Conservation (phyloP, 2,329 filamentous ascomycete species). For the Diplodia mutila region DNA sequence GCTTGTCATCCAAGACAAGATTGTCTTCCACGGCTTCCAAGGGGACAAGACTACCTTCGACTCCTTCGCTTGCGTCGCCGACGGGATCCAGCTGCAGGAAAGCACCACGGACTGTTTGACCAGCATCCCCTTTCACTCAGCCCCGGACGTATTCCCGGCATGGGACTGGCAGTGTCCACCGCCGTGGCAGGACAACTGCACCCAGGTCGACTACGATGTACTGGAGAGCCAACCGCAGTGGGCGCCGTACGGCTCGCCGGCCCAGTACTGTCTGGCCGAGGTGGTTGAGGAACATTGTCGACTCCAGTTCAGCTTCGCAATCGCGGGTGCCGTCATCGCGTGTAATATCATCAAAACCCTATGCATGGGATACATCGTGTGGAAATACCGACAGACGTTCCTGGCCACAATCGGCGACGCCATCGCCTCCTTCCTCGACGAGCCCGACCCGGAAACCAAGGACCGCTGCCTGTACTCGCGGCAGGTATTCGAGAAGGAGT, state of each 20-base stretch:
- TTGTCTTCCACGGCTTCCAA: background rate
- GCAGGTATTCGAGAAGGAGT: conserved; percentile 19
- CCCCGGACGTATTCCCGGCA: background rate
- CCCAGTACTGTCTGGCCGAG: conserved; percentile 30
- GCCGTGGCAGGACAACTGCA: conserved; percentile 6
- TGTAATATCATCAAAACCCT: conserved; percentile 33
- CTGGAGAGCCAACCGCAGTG: conserved; percentile 22
- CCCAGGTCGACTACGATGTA: background rate
- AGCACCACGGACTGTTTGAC: background rate
- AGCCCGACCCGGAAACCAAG: conserved; percentile 32
- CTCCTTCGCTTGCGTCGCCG: background rate
- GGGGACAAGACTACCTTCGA: background rate
- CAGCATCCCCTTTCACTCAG: background rate
- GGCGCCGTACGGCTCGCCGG: conserved; percentile 29
- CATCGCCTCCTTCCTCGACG: conserved; percentile 33
- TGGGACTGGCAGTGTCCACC: background rate
- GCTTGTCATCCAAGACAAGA: background rate
- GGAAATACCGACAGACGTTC: conserved; percentile 24
- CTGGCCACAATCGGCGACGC: conserved; percentile 37
- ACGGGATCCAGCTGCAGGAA: background rate
- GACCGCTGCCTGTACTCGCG: conserved; percentile 30
- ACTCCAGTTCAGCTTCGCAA: conserved; percentile 29
- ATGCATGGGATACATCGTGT: conserved; percentile 28
- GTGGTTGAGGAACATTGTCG: conserved; percentile 29
- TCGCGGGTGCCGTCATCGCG: conserved; percentile 30